A percentile compares a stretch with the other conserved stretches of the same genome.
Conservation (phyloP, 768 basidiomycete genomes). For the Serendipita sp. region DNA sequence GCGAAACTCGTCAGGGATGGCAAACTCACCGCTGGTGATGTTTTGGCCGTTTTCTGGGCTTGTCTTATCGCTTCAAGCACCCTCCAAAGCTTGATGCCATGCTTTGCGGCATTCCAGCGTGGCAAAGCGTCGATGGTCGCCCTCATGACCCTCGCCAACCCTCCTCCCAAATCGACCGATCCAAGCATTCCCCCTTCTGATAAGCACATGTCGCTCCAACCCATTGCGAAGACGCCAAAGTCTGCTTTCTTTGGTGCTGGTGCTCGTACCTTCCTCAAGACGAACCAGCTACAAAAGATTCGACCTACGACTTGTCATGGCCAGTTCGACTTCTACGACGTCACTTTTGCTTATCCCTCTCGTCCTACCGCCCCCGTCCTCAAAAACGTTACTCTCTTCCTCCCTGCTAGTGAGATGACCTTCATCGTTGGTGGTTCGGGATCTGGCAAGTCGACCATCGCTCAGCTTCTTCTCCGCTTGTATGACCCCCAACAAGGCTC, state of each 20-base stretch:
- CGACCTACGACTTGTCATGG: conserved; percentile 48
- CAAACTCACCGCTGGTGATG: conserved; percentile 48
- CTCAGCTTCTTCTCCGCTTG: conserved; percentile 49
- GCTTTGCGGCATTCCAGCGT: conserved; percentile 57
- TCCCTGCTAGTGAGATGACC: conserved; percentile 56
- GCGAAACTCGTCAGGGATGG: conserved; percentile 73
- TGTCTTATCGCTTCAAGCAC: conserved; percentile 80
- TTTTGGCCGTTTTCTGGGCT: conserved; percentile 98
- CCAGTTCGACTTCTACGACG: conserved; percentile 44
- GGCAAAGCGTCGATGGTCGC: conserved; percentile 71
- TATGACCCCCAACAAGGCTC: conserved; percentile 52
- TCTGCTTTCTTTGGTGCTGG: neutral
- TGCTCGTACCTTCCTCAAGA: neutral
- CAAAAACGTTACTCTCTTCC: conserved; percentile 42
- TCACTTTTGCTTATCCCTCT: conserved; percentile 61
- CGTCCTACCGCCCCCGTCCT: conserved; percentile 48
- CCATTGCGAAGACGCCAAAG: neutral
- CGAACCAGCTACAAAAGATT: conserved; percentile 42
- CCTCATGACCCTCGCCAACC: conserved; percentile 43
- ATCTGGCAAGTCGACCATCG: conserved; percentile 60
- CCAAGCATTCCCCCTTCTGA: conserved; percentile 7
- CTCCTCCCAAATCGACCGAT: conserved; percentile 12
- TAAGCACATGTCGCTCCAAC: neutral
- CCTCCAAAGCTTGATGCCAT: conserved; percentile 74
- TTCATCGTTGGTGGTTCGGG: conserved; percentile 71